A percentile compares a stretch with the other conserved stretches of the same genome.
Evolutionary conservation across 2,329 filamentous ascomycete genomes (phyloP).

Genomic region (Samsoniella hepiali): DNA sequence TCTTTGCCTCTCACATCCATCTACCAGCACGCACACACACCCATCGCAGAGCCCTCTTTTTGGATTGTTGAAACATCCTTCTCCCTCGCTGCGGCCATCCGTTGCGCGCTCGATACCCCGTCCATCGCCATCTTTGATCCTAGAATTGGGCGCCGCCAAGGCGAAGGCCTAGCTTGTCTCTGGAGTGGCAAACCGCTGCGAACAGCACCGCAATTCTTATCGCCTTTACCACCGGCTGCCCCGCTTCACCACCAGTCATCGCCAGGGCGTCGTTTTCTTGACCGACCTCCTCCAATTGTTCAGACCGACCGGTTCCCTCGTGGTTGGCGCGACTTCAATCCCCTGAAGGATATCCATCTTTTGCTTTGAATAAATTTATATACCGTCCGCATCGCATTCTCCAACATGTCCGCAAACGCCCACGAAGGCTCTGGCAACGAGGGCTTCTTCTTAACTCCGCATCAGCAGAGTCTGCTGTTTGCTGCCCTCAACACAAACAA

Average conservation of each 20-base stretch:
- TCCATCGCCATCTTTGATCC: neutral
- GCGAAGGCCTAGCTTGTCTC: neutral
- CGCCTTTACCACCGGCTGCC: conserved; percentile 1
- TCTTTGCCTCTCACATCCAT: conserved; percentile 17
- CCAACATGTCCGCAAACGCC: conserved; percentile 47
- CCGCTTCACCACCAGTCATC: conserved; percentile 17
- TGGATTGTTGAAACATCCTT: neutral
- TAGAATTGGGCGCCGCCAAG: conserved; percentile 14
- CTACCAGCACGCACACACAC: neutral
- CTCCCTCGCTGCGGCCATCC: neutral
- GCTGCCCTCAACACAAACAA: conserved; percentile 73
- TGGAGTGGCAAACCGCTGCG: conserved; percentile 3
- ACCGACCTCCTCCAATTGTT: neutral
- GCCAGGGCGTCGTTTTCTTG: conserved; percentile 4
- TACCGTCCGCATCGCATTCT: neutral
- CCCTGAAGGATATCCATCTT: neutral
- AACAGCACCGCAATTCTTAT: neutral
- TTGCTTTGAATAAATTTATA: neutral
- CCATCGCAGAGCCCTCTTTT: neutral
- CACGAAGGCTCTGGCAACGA: conserved; percentile 38
- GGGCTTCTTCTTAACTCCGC: conserved; percentile 68
- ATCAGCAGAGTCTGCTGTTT: conserved; percentile 73
- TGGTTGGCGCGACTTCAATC: neutral
- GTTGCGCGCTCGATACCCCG: neutral
- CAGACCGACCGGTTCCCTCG: neutral